phyloP scores from a whole-genome alignment of 345 rosid species.

The Microcos paniculata region DNA sequence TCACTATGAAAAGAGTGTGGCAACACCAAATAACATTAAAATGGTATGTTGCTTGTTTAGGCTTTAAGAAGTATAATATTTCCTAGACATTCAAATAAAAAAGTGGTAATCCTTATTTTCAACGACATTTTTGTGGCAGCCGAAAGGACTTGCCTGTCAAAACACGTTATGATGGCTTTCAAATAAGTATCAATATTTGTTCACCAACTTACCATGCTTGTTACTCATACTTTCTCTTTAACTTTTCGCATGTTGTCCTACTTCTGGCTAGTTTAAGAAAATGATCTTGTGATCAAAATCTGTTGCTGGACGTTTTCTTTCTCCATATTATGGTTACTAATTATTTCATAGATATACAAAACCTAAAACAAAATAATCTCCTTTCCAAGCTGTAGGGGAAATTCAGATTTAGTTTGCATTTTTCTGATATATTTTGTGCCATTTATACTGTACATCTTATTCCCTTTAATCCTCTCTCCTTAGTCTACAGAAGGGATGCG shows the following conservation, averaged over 20 bases:
- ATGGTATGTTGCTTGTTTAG: constrained; percentile 42
- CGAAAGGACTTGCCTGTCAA: neutral
- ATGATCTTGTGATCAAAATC: neutral
- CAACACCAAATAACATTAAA: constrained; percentile 70
- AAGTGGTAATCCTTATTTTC: neutral
- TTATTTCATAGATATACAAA: neutral
- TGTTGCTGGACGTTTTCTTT: neutral
- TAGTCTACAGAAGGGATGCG: constrained; percentile 90
- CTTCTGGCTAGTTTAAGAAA: neutral
- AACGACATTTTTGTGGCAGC: neutral
- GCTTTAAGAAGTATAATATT: neutral
- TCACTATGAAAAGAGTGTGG: constrained; percentile 56
- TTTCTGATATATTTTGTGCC: neutral
- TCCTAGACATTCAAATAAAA: neutral
- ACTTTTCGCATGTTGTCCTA: neutral
- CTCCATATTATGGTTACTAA: neutral
- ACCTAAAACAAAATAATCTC: neutral
- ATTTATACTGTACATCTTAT: constrained; percentile 1
- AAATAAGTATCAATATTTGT: neutral
- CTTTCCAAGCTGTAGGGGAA: neutral
- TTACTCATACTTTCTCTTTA: neutral
- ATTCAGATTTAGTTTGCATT: neutral
- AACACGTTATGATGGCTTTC: neutral
- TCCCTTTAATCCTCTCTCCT: constrained; percentile 25
- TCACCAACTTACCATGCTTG: neutral